Conservation (phyloP, 2,329 filamentous ascomycete species). For the Aspergillus fructus region DNA sequence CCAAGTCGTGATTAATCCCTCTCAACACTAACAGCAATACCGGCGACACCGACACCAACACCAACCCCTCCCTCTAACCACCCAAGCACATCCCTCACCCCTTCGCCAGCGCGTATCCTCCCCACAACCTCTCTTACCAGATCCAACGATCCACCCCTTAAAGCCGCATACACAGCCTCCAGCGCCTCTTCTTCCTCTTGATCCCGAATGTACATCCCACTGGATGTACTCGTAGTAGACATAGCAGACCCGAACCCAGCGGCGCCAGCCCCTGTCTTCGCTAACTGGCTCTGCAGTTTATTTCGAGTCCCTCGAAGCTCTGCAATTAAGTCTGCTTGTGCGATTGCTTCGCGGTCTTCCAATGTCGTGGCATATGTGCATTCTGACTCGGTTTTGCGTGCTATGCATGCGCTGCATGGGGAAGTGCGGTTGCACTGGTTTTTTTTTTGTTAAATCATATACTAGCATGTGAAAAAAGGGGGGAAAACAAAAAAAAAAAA, state of each 20-base stretch:
- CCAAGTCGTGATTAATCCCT: neutral
- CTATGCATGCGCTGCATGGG: slow-evolving; percentile 19
- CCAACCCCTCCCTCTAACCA: neutral
- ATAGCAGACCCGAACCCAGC: too few species aligned
- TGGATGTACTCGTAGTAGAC: neutral
- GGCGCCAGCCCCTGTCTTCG: neutral
- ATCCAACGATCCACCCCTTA: slow-evolving; percentile 11
- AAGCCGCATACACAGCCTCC: slow-evolving; percentile 14
- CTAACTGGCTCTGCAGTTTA: slow-evolving; percentile 9
- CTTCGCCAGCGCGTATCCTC: slow-evolving; percentile 12
- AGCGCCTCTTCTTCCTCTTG: slow-evolving; percentile 7
- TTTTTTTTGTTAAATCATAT: neutral
- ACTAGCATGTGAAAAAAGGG: neutral
- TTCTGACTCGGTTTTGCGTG: slow-evolving; percentile 13
- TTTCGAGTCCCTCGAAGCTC: slow-evolving; percentile 12
- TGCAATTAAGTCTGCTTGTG: slow-evolving; percentile 17
- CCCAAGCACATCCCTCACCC: slow-evolving; percentile 7
- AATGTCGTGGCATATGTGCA: slow-evolving; percentile 17
- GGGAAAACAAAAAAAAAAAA: neutral
- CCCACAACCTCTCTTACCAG: slow-evolving; percentile 9
- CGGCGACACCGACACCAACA: neutral
- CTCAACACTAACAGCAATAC: neutral
- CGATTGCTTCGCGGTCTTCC: slow-evolving; percentile 19
- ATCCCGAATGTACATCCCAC: neutral
- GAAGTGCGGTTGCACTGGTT: slow-evolving; percentile 18